Evolutionary conservation across 169 alveolate species (phyloP), one percentile per base, ranked within the genome.

Genomic region (Babesia bigemina): DNA sequence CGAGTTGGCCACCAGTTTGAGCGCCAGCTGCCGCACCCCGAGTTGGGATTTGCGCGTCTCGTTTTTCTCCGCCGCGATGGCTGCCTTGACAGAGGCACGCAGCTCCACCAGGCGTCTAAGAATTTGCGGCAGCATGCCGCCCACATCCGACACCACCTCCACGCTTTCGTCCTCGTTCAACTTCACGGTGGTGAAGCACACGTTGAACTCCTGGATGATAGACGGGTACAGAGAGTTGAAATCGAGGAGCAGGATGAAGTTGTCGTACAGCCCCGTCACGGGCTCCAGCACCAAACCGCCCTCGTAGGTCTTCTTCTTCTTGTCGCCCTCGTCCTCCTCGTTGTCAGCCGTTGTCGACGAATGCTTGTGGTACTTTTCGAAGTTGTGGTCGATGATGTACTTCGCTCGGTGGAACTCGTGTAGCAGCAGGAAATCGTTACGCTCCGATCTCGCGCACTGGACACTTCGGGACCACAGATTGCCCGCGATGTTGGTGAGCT

Each of bases 261-360:
- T 93, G 79, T 97, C 99, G 79, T 97, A 98, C 45, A 96, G 92
- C 6, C 99, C 99, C 16, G 98, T 94, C 48, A 94, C 86, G 16
- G 99, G 99, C 63, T 97, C 99, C 29, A 97, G 90, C 26, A 98
- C 99, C 53, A 96, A 77, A 8, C 99, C 99, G 12, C 99, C 99
- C 16, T 93, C 94, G 81, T 97, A 98, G 49, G 44, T 63, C 50
- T 67, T 67, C 65, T 71, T 70, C 77, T 60, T 74, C 70, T 55
- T 81, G 49, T 58, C 56, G 11, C 70, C 55, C 59, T 21, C 84
- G 11, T 44, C 73, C 42, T 59, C 76, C 62, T 79, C 90, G 76
- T 65, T 26, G 14, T 44, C 90, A 0, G 36, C 55, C 3, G 73
- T 47, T 16, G 29, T 71, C 13, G 19, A 70, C 62, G 66, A 24